Evolutionary conservation across 352 stramenopile species (phyloP).

Genomic region (Pythium folliculosum): DNA sequence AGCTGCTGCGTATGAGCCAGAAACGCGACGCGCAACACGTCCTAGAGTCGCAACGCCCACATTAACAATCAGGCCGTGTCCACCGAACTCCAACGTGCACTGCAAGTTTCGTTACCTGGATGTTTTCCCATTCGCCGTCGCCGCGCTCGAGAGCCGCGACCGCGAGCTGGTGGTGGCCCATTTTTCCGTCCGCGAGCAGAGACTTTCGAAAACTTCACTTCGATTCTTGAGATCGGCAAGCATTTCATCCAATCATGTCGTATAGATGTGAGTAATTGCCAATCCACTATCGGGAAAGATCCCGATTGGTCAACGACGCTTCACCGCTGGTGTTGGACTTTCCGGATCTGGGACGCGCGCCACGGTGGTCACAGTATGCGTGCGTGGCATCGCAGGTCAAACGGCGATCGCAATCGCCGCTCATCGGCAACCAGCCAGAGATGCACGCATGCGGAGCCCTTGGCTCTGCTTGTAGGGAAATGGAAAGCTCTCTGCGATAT

Average conservation of each 20-base stretch:
- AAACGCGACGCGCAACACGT: slow-evolving; percentile 54
- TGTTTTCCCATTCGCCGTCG: slow-evolving; percentile 67
- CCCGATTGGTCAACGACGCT: slow-evolving; percentile 12
- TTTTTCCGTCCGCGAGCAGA: background rate
- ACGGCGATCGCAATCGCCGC: too few relatives aligned
- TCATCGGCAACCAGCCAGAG: too few relatives aligned
- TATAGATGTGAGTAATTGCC: background rate
- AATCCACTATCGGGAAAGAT: background rate
- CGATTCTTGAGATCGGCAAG: background rate
- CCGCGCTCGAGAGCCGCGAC: slow-evolving; percentile 43
- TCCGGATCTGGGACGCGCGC: slow-evolving; percentile 16
- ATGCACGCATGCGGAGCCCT: too few relatives aligned
- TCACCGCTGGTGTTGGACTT: slow-evolving; percentile 10
- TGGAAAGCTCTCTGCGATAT: background rate
- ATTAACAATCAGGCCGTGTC: background rate
- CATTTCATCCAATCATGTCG: slow-evolving; percentile 4
- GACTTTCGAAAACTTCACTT: too few relatives aligned
- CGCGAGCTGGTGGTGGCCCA: slow-evolving; percentile 15
- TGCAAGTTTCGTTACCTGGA: slow-evolving; percentile 36
- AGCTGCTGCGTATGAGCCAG: slow-evolving; percentile 35
- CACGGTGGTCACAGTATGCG: too few relatives aligned
- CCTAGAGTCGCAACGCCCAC: slow-evolving; percentile 28
- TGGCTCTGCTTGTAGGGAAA: too few relatives aligned
- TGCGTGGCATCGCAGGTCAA: too few relatives aligned
- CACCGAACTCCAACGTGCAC: too few relatives aligned